Conservation (phyloP, 495 filamentous ascomycete genomes). For the Penicillium psychrofluorescens region DNA sequence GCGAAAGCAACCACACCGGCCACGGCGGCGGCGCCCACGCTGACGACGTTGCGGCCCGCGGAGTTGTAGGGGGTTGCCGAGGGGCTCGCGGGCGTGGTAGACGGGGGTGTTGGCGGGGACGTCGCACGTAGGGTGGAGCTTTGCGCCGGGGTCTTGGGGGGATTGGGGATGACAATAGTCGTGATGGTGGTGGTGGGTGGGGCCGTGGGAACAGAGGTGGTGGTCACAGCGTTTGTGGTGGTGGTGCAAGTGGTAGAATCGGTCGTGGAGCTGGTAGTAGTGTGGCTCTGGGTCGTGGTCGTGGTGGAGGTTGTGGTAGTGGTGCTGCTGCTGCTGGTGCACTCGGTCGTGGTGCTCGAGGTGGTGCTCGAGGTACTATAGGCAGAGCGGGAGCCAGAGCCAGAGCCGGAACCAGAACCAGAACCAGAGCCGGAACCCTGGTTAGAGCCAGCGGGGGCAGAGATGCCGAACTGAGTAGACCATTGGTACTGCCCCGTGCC, state of each 20-base stretch:
- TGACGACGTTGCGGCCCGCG: slow-evolving; percentile 38
- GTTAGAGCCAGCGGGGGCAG: slow-evolving; percentile 9
- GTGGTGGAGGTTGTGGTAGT: too few species aligned
- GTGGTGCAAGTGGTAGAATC: too few species aligned
- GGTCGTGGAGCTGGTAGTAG: too few species aligned
- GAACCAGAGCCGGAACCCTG: slow-evolving; percentile 12
- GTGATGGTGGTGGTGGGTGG: background rate
- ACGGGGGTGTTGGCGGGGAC: background rate
- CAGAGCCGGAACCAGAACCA: slow-evolving; percentile 17
- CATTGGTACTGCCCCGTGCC: slow-evolving; percentile 59
- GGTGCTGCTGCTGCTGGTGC: too few species aligned
- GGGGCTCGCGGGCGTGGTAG: background rate
- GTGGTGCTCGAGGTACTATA: slow-evolving; percentile 9
- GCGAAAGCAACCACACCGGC: slow-evolving; percentile 36
- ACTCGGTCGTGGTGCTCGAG: too few species aligned
- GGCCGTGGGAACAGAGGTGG: background rate
- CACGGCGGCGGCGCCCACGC: slow-evolving; percentile 38
- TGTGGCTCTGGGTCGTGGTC: too few species aligned
- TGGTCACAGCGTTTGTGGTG: slow-evolving; percentile 1
- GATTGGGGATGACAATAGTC: too few species aligned
- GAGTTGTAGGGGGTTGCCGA: slow-evolving; percentile 26
- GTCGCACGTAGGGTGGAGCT: background rate
- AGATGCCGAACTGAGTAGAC: slow-evolving; percentile 61
- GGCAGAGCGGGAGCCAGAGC: too few species aligned
- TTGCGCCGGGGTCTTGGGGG: too few species aligned